Percentiles rank a stretch among this genome's conserved stretches.
These are phyloP conservation scores for Paragyromitra xinjiangensis DNA, from an alignment of 495 filamentous ascomycete genomes.

Conservation along the genomic window DNA sequence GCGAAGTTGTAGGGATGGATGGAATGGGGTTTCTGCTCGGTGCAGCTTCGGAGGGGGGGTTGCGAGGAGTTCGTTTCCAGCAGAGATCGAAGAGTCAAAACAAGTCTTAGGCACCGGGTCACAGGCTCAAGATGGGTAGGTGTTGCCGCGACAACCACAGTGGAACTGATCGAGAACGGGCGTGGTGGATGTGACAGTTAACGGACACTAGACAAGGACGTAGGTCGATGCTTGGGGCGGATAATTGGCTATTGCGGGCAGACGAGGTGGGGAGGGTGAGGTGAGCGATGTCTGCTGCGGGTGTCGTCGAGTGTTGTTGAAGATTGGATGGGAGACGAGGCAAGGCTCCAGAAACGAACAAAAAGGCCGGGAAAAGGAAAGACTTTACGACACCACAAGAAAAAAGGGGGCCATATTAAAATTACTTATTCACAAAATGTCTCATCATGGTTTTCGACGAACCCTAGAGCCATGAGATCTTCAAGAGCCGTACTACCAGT, in stretches of 20 bases:
- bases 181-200: slow-evolving; percentile 40
- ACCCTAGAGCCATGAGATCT: slow-evolving; percentile 29
- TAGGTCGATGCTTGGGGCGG: slow-evolving; percentile 29
- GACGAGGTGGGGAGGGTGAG: slow-evolving; percentile 42
- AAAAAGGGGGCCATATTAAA: slow-evolving; percentile 53
- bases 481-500: slow-evolving; percentile 23
- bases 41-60: slow-evolving; percentile 7
- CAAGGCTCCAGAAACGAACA: slow-evolving; percentile 52
- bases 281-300: slow-evolving; percentile 30
- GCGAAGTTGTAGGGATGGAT: slow-evolving; percentile 15
- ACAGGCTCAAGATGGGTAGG: slow-evolving; percentile 31
- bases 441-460: slow-evolving; percentile 34
- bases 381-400: slow-evolving; percentile 34
- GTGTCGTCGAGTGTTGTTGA: slow-evolving; percentile 42
- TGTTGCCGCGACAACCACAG: slow-evolving; percentile 50
- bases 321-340: slow-evolving; percentile 53
- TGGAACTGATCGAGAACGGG: slow-evolving; percentile 41
- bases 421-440: slow-evolving; percentile 44
- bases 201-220: slow-evolving; percentile 27
- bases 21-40: slow-evolving; percentile 12
- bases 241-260: slow-evolving; percentile 50
- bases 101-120: slow-evolving; percentile 46
- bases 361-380: slow-evolving; percentile 54
- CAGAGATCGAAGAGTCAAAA: slow-evolving; percentile 49
- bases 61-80: slow-evolving; percentile 43